A percentile compares a stretch with the other conserved stretches of the same genome.
Evolutionary conservation across 2,329 filamentous ascomycete genomes (phyloP).

Genomic region (Colletotrichum gloeosporioides): DNA sequence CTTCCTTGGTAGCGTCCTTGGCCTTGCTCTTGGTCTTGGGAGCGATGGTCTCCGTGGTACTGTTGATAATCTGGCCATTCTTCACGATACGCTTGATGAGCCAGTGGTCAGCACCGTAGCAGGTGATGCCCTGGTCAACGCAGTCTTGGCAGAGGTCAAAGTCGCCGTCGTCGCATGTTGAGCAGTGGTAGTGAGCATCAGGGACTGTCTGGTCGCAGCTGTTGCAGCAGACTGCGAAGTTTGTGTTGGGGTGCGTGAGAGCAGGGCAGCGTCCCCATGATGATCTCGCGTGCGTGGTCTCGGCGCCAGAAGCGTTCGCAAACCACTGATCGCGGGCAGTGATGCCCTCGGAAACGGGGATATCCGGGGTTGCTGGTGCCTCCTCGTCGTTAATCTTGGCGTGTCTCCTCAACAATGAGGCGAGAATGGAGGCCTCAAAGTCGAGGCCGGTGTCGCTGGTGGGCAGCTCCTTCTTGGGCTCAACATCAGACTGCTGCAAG

Average conservation of each 20-base stretch:
- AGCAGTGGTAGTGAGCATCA: conserved; percentile 91
- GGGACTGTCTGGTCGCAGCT: conserved; percentile 80
- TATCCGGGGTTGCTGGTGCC: conserved; percentile 9
- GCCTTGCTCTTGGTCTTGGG: conserved; percentile 59
- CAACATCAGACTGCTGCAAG: conserved; percentile 26
- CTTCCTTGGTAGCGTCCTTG: conserved; percentile 27
- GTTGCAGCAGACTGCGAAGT: conserved; percentile 94
- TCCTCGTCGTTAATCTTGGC: conserved; percentile 18
- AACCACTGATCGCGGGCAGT: conserved; percentile 37
- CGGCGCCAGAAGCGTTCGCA: conserved; percentile 24
- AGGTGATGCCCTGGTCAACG: conserved; percentile 76
- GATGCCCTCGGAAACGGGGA: conserved; percentile 28
- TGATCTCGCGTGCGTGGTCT: background rate
- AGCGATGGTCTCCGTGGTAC: conserved; percentile 81
- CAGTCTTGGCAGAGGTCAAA: conserved; percentile 90
- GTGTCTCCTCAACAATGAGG: conserved; percentile 20
- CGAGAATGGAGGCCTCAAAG: conserved; percentile 23
- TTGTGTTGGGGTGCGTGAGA: conserved; percentile 30
- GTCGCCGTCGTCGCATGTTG: conserved; percentile 89
- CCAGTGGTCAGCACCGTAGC: conserved; percentile 84
- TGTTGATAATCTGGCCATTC: conserved; percentile 80
- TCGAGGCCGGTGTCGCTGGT: conserved; percentile 19
- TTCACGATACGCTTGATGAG: conserved; percentile 88
- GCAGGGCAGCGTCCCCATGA: conserved; percentile 12
- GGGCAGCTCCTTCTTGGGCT: conserved; percentile 19